Percentiles rank a stretch among this genome's conserved stretches.
phyloP scores from a whole-genome alignment of 805 yeast genomes.

The Groenewaldozyma tartarivorans region DNA sequence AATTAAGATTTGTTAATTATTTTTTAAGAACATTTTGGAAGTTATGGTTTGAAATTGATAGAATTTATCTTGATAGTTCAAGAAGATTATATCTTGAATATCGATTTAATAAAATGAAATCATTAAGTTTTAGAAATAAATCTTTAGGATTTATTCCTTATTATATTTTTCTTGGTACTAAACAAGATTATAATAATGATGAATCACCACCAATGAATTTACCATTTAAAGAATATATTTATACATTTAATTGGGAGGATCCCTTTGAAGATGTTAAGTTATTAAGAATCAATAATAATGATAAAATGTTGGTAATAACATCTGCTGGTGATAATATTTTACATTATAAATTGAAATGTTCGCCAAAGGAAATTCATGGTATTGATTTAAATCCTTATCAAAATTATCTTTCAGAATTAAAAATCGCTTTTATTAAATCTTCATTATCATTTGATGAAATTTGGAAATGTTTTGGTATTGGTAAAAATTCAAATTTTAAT shows the following conservation, averaged over 20 bases:
- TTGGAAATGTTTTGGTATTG: constrained; percentile 74
- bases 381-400: constrained; percentile 80
- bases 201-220: constrained; percentile 29
- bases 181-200: constrained; percentile 31
- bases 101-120: constrained; percentile 71
- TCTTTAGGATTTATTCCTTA: constrained; percentile 68
- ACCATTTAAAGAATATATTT: constrained; percentile 59
- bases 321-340: constrained; percentile 81
- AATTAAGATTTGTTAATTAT: constrained; percentile 69
- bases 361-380: constrained; percentile 73
- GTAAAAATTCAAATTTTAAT: constrained; percentile 45
- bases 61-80: constrained; percentile 68
- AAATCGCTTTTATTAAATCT: constrained; percentile 58
- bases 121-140: constrained; percentile 57
- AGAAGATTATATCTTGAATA: constrained; percentile 79
- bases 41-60: constrained; percentile 79
- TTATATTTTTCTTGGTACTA: constrained; percentile 73
- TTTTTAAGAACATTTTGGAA: constrained; percentile 73
- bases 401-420: constrained; percentile 70
- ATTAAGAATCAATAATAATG: constrained; percentile 49
- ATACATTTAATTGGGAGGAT: constrained; percentile 88
- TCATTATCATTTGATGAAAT: constrained; percentile 44
- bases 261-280: constrained; percentile 71
- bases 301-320: constrained; percentile 72
- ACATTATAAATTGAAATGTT: constrained; percentile 62